Percentiles rank a stretch among this genome's conserved stretches.
phyloP scores from a whole-genome alignment of 2,329 filamentous ascomycete species.

The Pestalotiopsis sp. region DNA sequence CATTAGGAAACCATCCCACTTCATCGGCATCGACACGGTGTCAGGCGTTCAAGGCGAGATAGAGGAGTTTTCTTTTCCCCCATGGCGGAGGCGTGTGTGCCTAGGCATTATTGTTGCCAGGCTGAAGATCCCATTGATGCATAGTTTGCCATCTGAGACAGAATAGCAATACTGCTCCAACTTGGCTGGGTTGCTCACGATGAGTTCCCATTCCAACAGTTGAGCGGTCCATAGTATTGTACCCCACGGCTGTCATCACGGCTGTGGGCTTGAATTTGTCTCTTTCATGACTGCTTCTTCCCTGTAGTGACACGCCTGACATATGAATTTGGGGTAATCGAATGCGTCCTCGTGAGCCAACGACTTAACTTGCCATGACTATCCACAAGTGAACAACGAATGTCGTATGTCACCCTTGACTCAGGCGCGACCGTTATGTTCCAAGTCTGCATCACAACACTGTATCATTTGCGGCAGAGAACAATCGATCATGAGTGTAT shows the following conservation, averaged over 20 bases:
- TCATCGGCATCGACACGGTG: conserved; percentile 5
- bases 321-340: too few species aligned
- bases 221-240: background rate
- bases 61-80: background rate
- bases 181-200: background rate
- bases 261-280: background rate
- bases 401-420: too few species aligned
- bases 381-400: too few species aligned
- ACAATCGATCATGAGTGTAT: too few species aligned
- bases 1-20: conserved; percentile 5
- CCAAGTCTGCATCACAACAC: too few species aligned
- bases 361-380: too few species aligned
- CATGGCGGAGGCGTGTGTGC: background rate
- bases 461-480: too few species aligned
- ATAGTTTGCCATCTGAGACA: conserved; percentile 1
- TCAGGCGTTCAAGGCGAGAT: conserved; percentile 9
- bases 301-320: background rate
- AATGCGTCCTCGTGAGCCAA: too few species aligned
- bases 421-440: too few species aligned
- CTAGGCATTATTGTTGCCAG: background rate
- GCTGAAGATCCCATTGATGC: background rate
- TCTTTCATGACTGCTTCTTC: background rate
- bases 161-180: background rate
- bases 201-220: background rate
- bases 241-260: background rate